These are phyloP conservation scores for Rossbeevera mucosa DNA, from an alignment of 768 basidiomycete species.

Conservation along the genomic window DNA sequence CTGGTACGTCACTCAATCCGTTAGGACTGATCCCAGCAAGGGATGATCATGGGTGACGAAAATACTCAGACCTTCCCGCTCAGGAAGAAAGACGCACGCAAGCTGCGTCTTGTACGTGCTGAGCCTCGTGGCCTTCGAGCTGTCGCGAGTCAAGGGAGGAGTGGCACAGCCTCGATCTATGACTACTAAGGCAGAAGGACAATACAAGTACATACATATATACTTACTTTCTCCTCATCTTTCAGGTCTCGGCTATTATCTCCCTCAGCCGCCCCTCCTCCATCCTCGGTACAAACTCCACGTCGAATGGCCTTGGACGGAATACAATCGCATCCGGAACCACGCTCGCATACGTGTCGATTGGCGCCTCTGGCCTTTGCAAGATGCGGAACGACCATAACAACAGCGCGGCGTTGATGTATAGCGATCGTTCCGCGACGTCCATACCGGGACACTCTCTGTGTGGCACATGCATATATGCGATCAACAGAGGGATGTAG, in stretches of 20 bases:
- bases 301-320: slow-evolving; percentile 54
- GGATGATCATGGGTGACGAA: slow-evolving; percentile 27
- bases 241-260: too few relatives aligned
- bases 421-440: slow-evolving; percentile 43
- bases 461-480: background rate
- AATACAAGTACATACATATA: too few relatives aligned
- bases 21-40: slow-evolving; percentile 26
- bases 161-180: too few relatives aligned
- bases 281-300: slow-evolving; percentile 47
- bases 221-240: background rate
- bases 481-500: background rate
- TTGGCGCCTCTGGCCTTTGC: slow-evolving; percentile 44
- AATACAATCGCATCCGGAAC: slow-evolving; percentile 56
- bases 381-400: slow-evolving; percentile 59
- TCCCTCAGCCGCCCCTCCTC: slow-evolving; percentile 11
- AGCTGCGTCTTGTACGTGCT: slow-evolving; percentile 20
- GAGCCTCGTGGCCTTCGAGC: slow-evolving; percentile 29
- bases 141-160: too few relatives aligned
- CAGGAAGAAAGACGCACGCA: slow-evolving; percentile 20
- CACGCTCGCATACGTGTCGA: slow-evolving; percentile 43
- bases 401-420: slow-evolving; percentile 55
- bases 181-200: too few relatives aligned
- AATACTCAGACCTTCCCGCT: slow-evolving; percentile 34
- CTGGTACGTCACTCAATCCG: slow-evolving; percentile 28
- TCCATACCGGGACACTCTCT: slow-evolving; percentile 61